Percentiles rank a stretch among this genome's conserved stretches.
These are phyloP conservation scores for Hanseniaspora occidentalis DNA, from an alignment of 805 yeast genomes.

Conservation along the genomic window DNA sequence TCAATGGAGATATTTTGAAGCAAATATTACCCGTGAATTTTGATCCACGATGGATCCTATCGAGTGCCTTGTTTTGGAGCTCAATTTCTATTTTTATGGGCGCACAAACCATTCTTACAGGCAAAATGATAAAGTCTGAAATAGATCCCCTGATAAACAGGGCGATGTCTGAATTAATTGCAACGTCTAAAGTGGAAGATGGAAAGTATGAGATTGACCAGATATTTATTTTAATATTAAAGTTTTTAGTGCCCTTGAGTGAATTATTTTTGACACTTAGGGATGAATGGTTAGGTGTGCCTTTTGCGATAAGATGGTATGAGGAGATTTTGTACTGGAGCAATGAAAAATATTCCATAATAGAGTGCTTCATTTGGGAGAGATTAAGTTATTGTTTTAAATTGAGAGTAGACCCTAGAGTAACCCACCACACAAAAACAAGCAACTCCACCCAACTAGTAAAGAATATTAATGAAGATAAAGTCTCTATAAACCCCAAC, in stretches of 20 bases:
- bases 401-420: constrained; percentile 29
- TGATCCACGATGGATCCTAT: constrained; percentile 21
- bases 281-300: constrained; percentile 31
- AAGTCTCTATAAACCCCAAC: constrained; percentile 1
- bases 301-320: constrained; percentile 30
- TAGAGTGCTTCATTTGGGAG: constrained; percentile 38
- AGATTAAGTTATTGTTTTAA: constrained; percentile 40
- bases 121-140: constrained; percentile 31
- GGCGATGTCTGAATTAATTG: constrained; percentile 9
- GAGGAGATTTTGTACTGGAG: constrained; percentile 30
- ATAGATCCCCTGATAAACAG: constrained; percentile 28
- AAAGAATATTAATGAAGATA: neutral
- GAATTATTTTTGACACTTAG: constrained; percentile 47
- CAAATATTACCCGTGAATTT: constrained; percentile 32
- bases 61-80: constrained; percentile 83
- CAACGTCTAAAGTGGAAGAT: neutral
- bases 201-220: neutral
- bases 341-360: neutral
- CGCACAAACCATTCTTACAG: constrained; percentile 29
- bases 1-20: constrained; percentile 69
- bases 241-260: constrained; percentile 14
- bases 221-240: neutral
- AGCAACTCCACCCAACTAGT: constrained; percentile 2
- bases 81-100: constrained; percentile 60
- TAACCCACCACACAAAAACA: constrained; percentile 19